Evolutionary conservation across 2,329 filamentous ascomycete genomes (phyloP), one percentile per base, ranked within the genome.

Genomic region (Colletotrichum orbiculare): DNA sequence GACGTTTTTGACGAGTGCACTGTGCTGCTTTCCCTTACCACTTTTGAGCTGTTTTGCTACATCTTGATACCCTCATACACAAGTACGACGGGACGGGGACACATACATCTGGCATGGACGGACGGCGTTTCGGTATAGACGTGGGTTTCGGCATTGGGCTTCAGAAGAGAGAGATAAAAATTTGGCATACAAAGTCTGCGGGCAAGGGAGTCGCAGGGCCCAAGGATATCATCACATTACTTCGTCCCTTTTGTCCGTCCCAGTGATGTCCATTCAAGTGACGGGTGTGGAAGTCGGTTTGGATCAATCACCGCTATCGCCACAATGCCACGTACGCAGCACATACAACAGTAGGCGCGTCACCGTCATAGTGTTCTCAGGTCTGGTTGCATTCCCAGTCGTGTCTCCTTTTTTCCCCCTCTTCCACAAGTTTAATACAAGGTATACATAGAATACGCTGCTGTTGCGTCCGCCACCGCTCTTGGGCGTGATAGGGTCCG

Each of bases 51-150:
- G 45, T 49, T 42, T 53, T 35, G 35, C 46, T 34, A 58, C 42
- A 54, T 61, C 47, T 52, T 60, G 56, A 60, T 60, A 60, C 56
- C 56, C 47, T 60, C 43, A 48, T 60, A 58, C 45, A 50, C 38
- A 35, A 38, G 48, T 61, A 61, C 58, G 56, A 60, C 56, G 46
- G 47, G 56, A 46, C 37, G 46, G 56, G 46, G 37, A 59, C n/a
- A 50, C 48, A 17, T 33, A 41, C 48, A 38, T 33, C 38, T 47
- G 54, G 56, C 25, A 52, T 53, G 52, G 25, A 47, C 25, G 53
- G 58, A n/a, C 13, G 48, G 48, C 48, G 34, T 25, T 41, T 53
- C 17, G 46, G 46, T 35, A 49, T 54, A 54, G 52, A 39, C 37
- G 5, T 17, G 25, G 50, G 35, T 34, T n/a, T 15, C 38, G 37